These are phyloP conservation scores for Diutina ranongensis DNA, from an alignment of 1,139 yeast genomes.

Conservation along the genomic window DNA sequence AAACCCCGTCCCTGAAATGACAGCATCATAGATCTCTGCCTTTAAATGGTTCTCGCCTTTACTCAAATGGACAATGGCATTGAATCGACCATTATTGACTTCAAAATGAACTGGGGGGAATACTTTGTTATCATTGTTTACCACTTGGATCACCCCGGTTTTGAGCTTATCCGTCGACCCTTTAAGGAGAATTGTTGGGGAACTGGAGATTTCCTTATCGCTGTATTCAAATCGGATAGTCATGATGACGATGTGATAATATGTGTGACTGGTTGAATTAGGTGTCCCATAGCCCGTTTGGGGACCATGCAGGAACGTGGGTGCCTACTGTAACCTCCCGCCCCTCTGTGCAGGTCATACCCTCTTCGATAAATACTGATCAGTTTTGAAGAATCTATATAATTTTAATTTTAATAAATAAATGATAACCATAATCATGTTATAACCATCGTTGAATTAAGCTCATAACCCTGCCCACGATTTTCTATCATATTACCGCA, in stretches of 20 bases:
- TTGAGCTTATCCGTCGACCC: slow-evolving; percentile 17
- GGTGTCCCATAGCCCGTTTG: not conserved
- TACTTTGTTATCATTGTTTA: slow-evolving; percentile 30
- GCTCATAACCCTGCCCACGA: no score
- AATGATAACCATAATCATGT: no score
- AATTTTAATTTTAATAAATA: no score
- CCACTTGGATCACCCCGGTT: slow-evolving; percentile 21
- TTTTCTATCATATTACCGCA: no score
- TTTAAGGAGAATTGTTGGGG: slow-evolving; percentile 29
- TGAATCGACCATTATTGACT: slow-evolving; percentile 59
- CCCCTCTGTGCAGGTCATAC: no score
- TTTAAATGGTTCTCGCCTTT: slow-evolving; percentile 47
- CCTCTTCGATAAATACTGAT: no score
- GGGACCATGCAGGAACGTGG: not conserved
- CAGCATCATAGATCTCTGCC: slow-evolving; percentile 17
- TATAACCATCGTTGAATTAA: no score
- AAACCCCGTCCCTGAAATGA: slow-evolving; percentile 20
- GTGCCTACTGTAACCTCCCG: no score
- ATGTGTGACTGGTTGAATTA: no score
- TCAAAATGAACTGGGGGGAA: slow-evolving; percentile 69
- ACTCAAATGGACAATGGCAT: slow-evolving; percentile 60
- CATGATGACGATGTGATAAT: no score
- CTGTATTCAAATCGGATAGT: slow-evolving; percentile 22
- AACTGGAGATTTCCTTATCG: slow-evolving; percentile 28
- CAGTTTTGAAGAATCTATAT: no score